Conservation (phyloP, 176 grass and related monocot genomes). For the Rhynchospora breviuscula region DNA sequence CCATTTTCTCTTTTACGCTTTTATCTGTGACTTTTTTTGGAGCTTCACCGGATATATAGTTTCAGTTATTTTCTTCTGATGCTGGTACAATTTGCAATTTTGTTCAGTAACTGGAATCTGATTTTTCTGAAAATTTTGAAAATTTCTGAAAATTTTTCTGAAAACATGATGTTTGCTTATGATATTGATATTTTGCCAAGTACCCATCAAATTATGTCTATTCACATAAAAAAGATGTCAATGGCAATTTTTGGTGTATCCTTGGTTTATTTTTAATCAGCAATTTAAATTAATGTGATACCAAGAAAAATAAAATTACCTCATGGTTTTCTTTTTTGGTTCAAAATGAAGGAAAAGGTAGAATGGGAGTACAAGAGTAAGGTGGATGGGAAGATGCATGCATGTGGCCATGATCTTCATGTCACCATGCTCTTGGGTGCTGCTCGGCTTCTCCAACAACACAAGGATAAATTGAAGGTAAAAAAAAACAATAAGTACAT, state of each 20-base stretch:
- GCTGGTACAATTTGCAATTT: no score
- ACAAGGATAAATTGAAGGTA: constrained; percentile 45
- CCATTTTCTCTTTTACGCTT: neutral
- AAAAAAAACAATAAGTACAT: neutral
- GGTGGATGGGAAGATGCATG: constrained; percentile 82
- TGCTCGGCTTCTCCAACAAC: constrained; percentile 53
- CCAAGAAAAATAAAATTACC: neutral
- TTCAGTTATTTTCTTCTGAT: no score
- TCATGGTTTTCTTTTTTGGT: neutral
- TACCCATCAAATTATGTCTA: neutral
- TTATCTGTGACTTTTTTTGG: no score
- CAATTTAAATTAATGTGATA: neutral
- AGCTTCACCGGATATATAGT: no score
- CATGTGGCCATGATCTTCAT: constrained; percentile 81
- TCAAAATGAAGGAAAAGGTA: constrained; percentile 48
- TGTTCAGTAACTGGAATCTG: no score
- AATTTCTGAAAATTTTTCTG: no score
- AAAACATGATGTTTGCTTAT: no score
- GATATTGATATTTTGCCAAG: no score
- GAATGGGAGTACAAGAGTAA: constrained; percentile 78
- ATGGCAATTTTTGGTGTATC: neutral
- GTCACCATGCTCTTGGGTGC: constrained; percentile 71
- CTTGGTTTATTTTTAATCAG: neutral
- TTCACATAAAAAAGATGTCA: neutral
- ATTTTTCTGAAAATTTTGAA: no score